Evolutionary conservation across 148 eudicot genomes (phyloP), one percentile per base, ranked within the genome.

Genomic region (Diospyros kaki): DNA sequence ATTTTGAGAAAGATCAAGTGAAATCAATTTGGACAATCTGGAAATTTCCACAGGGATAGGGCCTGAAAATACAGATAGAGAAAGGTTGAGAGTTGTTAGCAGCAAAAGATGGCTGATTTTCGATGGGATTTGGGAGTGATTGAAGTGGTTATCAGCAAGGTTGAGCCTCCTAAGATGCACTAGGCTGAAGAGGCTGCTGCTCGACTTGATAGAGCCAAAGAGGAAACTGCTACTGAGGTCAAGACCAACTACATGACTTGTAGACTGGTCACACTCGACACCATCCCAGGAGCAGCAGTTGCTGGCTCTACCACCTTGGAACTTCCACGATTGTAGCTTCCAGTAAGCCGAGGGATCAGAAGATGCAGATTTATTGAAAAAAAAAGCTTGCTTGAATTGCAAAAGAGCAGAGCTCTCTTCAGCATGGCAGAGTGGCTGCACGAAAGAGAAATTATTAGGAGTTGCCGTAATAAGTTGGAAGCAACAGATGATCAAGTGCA

Each of bases 201-300:
- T 84, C 1, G 65, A 40, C n/a, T 72, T 73, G 40, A 84, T 64
- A 4, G 44, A 68, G 2, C 87, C 83, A 10, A n/a, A 48, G 17
- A 82, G 81, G 68, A 75, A 81, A 39, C 83, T 82, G 60, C 74
- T 58, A 28, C 69, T 84, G 28, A 85, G 77, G 77, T 85, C 79
- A 56, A 82, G 88, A 13, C 77, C 77, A 0, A 62, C 79, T 1
- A 85, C 85, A 79, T 56, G 73, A 56, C 79, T 77, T 1, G 76
- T 72, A 1, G 58, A 15, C 42, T 56, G 6, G 44, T 79, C 76
- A 17, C 89, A 86, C 60, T 60, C 38, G 4, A 86, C 86, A n/a
- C 82, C 85, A 18, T 82, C 86, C 86, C 88, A 85, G 2, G n/a
- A n/a, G 58, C 84, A 85, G 14, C 88, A 86, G 58, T 80, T 58